Evolutionary conservation across 768 basidiomycete species (phyloP).

Genomic region (Saitozyma podzolica): DNA sequence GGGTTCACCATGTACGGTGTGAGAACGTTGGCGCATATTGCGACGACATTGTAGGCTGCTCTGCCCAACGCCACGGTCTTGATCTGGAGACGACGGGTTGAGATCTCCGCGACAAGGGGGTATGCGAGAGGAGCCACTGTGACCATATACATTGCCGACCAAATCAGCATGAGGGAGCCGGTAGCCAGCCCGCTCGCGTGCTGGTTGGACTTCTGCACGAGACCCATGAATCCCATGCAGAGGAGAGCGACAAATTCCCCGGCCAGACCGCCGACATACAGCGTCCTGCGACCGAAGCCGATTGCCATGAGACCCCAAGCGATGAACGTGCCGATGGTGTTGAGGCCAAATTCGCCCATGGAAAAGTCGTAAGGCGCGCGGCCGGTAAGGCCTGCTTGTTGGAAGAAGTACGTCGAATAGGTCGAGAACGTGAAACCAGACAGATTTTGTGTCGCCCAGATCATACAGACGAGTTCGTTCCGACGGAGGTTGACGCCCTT

Average conservation of each 20-base stretch:
- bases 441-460: constrained; percentile 45
- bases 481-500: constrained; percentile 50
- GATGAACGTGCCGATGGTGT: constrained; percentile 32
- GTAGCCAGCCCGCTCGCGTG: constrained; percentile 35
- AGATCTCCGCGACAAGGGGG: constrained; percentile 49
- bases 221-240: constrained; percentile 45
- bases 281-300: constrained; percentile 35
- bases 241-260: constrained; percentile 40
- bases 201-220: constrained; percentile 18
- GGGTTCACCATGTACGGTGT: constrained; percentile 37
- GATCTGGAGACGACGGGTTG: constrained; percentile 49
- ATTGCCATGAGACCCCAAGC: constrained; percentile 40
- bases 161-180: constrained; percentile 51
- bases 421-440: constrained; percentile 32
- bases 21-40: constrained; percentile 31
- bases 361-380: constrained; percentile 31
- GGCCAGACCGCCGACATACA: constrained; percentile 43
- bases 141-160: constrained; percentile 51
- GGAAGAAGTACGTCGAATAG: too few species aligned
- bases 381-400: constrained; percentile 26
- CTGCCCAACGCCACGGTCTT: constrained; percentile 49
- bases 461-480: constrained; percentile 57
- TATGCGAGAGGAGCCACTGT: constrained; percentile 45
- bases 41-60: constrained; percentile 33
- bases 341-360: constrained; percentile 43